Base-by-base conservation (phyloP, 2,329 filamentous ascomycete genomes). In the Epichloe bromicola region DNA sequence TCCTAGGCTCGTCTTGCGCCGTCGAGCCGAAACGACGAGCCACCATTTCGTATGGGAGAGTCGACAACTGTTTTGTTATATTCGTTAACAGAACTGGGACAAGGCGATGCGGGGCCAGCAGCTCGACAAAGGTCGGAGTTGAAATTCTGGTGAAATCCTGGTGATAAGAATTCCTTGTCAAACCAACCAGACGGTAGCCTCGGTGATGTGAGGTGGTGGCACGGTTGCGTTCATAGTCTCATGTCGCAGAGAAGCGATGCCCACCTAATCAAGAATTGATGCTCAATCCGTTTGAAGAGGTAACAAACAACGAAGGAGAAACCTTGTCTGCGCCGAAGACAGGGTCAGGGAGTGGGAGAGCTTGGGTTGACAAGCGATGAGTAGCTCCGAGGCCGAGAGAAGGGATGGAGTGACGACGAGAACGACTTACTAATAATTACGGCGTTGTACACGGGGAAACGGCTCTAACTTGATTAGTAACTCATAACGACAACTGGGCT, bases 351-450 rank as follows among this genome's bases (percentile, higher is more conserved):
- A 19, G 23, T 23, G 46, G 33, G 34, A 36, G 23, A 20, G 33
- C 10, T 36, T 7, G 47, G 15, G 34, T 51, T 51, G 44, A 45
- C 44, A 43, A 52, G 51, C 51, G 19, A 41, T n/a, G 19, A 34
- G 39, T 36, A 26, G 46, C 19, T 37, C 40, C 39, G 40, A 30
- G 48, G 40, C 19, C 33, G 42, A 46, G 49, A 33, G 36, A 26
- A 37, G 6, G 14, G 20, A 46, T 38, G 50, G 23, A 37, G 46
- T 41, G 46, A 46, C 17, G 41, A 49, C 23, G 51, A 46, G 15
- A 39, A 49, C 50, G 46, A 45, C 39, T 26, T 26, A 26, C 23
- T 26, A 26, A 26, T 26, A 26, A 26, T 39, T 10, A 8, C 11
- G 43, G 8, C 10, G 19, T 17, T 34, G 15, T 30, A 30, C 26